Percentiles rank a stretch among this genome's conserved stretches.
These are phyloP conservation scores for Phyllosticta paracitricarpa DNA, from an alignment of 2,329 filamentous ascomycete species.

Conservation along the genomic window DNA sequence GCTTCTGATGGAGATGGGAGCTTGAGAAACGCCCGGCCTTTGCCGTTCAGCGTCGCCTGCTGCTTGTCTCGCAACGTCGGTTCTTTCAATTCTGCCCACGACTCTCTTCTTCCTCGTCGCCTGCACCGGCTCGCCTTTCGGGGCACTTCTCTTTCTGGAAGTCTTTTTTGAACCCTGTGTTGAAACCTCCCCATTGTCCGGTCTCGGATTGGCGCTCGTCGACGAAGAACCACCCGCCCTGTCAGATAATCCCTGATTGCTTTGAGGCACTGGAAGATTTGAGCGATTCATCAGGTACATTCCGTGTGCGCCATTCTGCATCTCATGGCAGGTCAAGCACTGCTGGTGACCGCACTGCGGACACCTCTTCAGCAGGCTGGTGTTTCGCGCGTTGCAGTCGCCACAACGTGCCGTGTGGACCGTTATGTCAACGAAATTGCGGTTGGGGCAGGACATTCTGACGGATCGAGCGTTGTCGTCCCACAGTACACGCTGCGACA, in stretches of 20 bases:
- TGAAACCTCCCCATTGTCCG: background rate
- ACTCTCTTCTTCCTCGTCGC: background rate
- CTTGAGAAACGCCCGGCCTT: background rate
- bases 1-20: background rate
- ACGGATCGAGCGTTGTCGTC: background rate
- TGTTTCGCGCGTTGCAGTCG: conserved; percentile 24
- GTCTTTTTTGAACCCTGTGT: background rate
- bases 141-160: background rate
- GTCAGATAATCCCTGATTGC: background rate
- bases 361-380: conserved; percentile 22
- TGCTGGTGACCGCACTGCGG: conserved; percentile 4
- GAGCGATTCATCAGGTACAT: background rate
- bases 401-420: conserved; percentile 28
- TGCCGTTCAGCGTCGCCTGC: background rate
- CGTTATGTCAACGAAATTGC: conserved; percentile 13
- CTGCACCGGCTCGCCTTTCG: background rate
- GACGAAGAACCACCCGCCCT: background rate
- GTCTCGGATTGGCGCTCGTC: background rate
- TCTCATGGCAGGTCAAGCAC: conserved; percentile 23
- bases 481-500: background rate
- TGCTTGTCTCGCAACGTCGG: background rate
- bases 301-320: background rate
- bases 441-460: background rate
- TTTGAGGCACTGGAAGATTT: background rate
- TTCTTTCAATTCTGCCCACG: background rate